Evolutionary conservation across 768 basidiomycete species (phyloP).

Genomic region (Auricularia cornea): DNA sequence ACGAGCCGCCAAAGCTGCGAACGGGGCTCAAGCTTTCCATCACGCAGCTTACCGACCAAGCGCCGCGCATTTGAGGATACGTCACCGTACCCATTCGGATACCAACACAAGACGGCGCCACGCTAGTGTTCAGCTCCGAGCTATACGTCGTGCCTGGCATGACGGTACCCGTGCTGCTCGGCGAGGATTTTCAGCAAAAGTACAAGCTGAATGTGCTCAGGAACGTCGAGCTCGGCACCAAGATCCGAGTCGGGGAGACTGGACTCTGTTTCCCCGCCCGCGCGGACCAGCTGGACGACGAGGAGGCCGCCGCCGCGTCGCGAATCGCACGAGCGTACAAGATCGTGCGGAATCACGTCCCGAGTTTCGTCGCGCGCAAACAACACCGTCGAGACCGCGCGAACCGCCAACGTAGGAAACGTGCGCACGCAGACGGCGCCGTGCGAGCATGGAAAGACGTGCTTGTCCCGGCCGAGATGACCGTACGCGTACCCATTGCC

Average conservation of each 20-base stretch:
- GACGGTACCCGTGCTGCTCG: too few relatives aligned
- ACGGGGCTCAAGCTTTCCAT: too few relatives aligned
- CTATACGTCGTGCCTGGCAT: constrained; percentile 17
- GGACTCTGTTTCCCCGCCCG: constrained; percentile 6
- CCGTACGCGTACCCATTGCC: too few relatives aligned
- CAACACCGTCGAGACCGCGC: too few relatives aligned
- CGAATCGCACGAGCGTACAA: too few relatives aligned
- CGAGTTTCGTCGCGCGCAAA: too few relatives aligned
- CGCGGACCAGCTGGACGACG: background rate
- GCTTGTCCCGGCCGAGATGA: background rate
- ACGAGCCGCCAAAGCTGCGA: too few relatives aligned
- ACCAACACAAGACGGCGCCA: background rate
- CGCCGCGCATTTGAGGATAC: constrained; percentile 11
- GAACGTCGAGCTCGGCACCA: constrained; percentile 3
- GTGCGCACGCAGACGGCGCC: background rate
- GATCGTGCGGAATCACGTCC: too few relatives aligned
- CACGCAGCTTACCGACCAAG: too few relatives aligned
- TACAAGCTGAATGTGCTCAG: constrained; percentile 17
- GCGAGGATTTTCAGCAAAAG: too few relatives aligned
- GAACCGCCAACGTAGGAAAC: background rate
- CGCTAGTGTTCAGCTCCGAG: too few relatives aligned
- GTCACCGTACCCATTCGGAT: constrained; percentile 10
- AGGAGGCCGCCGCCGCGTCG: constrained; percentile 4
- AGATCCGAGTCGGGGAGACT: constrained; percentile 12
- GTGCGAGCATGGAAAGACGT: background rate